phyloP scores from a whole-genome alignment of 106 monocot genomes.

The Apostasia shenzhenica region DNA sequence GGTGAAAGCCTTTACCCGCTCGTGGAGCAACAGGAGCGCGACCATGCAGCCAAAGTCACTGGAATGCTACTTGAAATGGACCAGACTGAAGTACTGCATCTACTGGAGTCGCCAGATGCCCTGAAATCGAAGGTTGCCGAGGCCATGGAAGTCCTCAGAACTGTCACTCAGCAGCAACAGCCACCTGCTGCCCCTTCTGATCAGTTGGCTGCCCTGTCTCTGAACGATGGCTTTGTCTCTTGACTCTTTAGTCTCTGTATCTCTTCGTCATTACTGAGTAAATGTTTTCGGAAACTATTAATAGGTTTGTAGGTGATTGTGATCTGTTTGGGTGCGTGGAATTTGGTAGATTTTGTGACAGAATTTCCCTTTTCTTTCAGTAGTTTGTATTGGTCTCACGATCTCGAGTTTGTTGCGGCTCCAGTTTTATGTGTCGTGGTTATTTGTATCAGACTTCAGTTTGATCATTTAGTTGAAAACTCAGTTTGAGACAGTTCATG shows the following conservation, averaged over 20 bases:
- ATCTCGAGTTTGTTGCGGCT: no score
- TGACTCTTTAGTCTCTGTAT: background rate
- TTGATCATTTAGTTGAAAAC: no score
- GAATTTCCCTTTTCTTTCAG: background rate
- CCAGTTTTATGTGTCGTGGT: no score
- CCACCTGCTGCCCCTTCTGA: constrained; percentile 36
- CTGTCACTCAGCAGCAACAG: constrained; percentile 41
- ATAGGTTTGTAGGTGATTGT: background rate
- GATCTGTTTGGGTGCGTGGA: background rate
- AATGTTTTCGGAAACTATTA: background rate
- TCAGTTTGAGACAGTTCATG: no score
- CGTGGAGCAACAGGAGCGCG: constrained; percentile 53
- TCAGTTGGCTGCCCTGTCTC: constrained; percentile 49
- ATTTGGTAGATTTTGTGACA: background rate
- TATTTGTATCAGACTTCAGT: no score
- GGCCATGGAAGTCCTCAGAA: constrained; percentile 57
- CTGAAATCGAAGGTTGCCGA: constrained; percentile 51
- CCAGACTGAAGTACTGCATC: constrained; percentile 61
- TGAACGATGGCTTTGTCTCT: constrained; percentile 36
- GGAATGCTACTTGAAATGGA: constrained; percentile 78
- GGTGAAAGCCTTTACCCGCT: constrained; percentile 59
- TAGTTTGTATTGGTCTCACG: background rate
- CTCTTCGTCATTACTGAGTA: background rate
- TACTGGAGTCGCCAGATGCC: constrained; percentile 59
- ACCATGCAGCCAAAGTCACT: constrained; percentile 26